These are phyloP conservation scores for Phlyctochytrium planicorne DNA, from an alignment of 192 early-diverging fungal genomes.

Conservation along the genomic window DNA sequence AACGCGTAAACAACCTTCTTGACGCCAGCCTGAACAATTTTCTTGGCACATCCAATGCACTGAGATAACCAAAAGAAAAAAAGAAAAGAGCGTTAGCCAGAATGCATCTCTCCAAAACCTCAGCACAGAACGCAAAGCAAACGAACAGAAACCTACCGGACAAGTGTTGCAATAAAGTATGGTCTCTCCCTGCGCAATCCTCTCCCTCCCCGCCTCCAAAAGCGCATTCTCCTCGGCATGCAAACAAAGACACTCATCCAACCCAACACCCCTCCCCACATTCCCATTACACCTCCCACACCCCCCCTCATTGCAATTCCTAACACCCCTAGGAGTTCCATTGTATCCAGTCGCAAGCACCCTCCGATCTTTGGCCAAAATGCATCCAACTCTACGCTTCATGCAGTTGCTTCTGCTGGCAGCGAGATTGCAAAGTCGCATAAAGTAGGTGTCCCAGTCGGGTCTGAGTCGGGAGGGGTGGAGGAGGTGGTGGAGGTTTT, in stretches of 20 bases:
- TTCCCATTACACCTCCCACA: slow-evolving; percentile 92
- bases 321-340: slow-evolving; percentile 87
- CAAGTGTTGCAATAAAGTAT: slow-evolving; percentile 96
- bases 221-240: slow-evolving; percentile 99
- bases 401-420: slow-evolving; percentile 93
- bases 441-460: slow-evolving; percentile 95
- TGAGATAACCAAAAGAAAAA: too few relatives aligned
- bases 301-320: slow-evolving; percentile 94
- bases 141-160: slow-evolving; percentile 41
- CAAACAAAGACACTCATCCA: slow-evolving; percentile 92
- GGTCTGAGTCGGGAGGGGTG: slow-evolving; percentile 81
- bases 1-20: slow-evolving; percentile 88
- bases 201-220: slow-evolving; percentile 91
- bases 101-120: too few relatives aligned
- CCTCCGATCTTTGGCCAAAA: slow-evolving; percentile 80
- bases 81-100: background rate
- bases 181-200: slow-evolving; percentile 65
- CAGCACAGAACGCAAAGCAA: background rate
- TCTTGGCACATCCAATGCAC: slow-evolving; percentile 86
- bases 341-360: slow-evolving; percentile 99
- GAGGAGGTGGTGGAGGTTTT: slow-evolving; percentile 40
- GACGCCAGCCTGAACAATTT: slow-evolving; percentile 94
- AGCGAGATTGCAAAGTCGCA: slow-evolving; percentile 89
- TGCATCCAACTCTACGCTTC: slow-evolving; percentile 96
- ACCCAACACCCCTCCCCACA: slow-evolving; percentile 67